Evolutionary conservation across 495 filamentous ascomycete species (phyloP).

Genomic region (Hyaloscypha hepaticicola): DNA sequence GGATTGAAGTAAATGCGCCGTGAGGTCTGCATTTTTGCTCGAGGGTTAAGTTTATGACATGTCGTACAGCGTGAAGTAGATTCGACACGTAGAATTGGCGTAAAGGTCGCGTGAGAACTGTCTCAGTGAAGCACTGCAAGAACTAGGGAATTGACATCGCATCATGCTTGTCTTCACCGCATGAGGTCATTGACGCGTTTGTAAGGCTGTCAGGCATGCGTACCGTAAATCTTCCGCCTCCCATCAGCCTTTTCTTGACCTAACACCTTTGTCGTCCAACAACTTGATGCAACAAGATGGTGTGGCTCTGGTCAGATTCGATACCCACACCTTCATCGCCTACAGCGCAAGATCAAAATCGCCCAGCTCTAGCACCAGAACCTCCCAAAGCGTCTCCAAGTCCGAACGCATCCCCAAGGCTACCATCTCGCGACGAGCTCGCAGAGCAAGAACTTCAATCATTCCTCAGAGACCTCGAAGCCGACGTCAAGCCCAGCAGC

Average conservation of each 20-base stretch:
- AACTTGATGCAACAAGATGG: neutral
- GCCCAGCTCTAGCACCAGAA: neutral
- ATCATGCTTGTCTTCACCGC: no score
- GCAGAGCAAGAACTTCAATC: slow-evolving; percentile 61
- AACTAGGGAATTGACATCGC: neutral
- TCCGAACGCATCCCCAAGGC: slow-evolving; percentile 5
- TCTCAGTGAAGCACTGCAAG: neutral
- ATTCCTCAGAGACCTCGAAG: slow-evolving; percentile 53
- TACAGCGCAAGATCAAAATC: slow-evolving; percentile 12
- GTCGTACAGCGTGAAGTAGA: neutral
- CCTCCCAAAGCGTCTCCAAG: neutral
- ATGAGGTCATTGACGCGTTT: neutral
- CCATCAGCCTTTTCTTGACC: neutral
- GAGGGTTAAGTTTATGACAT: neutral
- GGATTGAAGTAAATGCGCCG: slow-evolving; percentile 36
- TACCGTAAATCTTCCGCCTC: neutral
- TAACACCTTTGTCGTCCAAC: neutral
- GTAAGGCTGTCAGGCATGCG: neutral
- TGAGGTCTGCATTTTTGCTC: slow-evolving; percentile 26
- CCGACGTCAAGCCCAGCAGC: slow-evolving; percentile 33
- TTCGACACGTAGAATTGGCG: neutral
- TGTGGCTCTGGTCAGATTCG: neutral
- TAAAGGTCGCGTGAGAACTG: neutral
- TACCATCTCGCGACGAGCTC: slow-evolving; percentile 52
- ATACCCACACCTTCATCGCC: slow-evolving; percentile 8